Base-by-base conservation (phyloP, 768 basidiomycete species). In the Asterophora lycoperdoides region DNA sequence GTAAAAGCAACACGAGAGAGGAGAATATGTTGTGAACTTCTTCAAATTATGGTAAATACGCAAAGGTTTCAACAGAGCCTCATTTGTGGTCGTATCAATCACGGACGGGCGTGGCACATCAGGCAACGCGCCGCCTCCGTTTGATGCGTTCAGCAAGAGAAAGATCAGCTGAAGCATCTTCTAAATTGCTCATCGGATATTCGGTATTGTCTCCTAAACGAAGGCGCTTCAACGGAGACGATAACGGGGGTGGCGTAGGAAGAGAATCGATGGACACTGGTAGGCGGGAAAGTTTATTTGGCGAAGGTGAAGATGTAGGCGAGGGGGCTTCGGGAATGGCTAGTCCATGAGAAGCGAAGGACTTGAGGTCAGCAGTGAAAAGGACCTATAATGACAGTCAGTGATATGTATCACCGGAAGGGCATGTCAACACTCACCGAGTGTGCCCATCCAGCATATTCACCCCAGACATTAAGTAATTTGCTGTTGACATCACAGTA, bases 361-460 rank as follows among this genome's bases (percentile, higher is more conserved):
- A 69, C 56, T 83, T 86, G 26, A 89, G 65, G 56, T 89, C 87
- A 7, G 87, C 77, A 1, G 87, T 86, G 52, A 89, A 89, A 28
- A 89, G 66, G 6, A 89, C 81, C 86, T 88, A 50, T 44, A 3
- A 30, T 29, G 8, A 18, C 9, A 29, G 19, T 26, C 39, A 23
- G 20, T 13, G 18, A 38, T 6, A 23, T 3, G 6, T 14, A 43
- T 15, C 9, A 4, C 33, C 13, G 18, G 7, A 20, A 23, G 33
- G 6, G 4, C 10, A 17, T n/a, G 14, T 14, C 8, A 44, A 18
- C 13, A 14, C 10, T 41, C 51, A 91, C 90, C 0, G 85, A 81
- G 62, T 95, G 93, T 0, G 88, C 87, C 93, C 93, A 95, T 14
- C 93, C 93, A 4, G 91, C 91, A 60, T 86, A 83, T 1, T 81